Conservation (phyloP, 768 basidiomycete genomes). For the Trametes cinnabarina region DNA sequence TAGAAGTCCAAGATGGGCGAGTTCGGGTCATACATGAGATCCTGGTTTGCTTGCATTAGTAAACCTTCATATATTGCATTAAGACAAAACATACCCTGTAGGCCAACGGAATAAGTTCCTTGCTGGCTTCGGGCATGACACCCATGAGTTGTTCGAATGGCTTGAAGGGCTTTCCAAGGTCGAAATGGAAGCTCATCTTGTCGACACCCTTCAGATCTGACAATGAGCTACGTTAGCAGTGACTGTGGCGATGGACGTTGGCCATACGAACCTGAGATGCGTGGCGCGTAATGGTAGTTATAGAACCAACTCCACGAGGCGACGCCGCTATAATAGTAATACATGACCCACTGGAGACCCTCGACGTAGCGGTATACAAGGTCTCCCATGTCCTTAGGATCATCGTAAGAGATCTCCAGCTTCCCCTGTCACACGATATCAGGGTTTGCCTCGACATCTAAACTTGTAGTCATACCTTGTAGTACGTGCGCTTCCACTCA, state of each 20-base stretch:
- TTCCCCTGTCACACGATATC: constrained; percentile 60
- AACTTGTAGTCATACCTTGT: constrained; percentile 72
- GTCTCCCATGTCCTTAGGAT: constrained; percentile 63
- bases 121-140: constrained; percentile 88
- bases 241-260: neutral
- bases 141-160: constrained; percentile 99
- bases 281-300: constrained; percentile 95
- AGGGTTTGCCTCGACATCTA: too few species aligned
- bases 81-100: constrained; percentile 62
- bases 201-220: constrained; percentile 64
- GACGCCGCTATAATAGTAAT: constrained; percentile 97
- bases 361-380: constrained; percentile 84
- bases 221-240: constrained; percentile 22
- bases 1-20: constrained; percentile 96
- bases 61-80: neutral
- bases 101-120: constrained; percentile 81
- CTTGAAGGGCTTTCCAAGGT: constrained; percentile 83
- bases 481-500: constrained; percentile 90
- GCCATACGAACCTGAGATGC: constrained; percentile 76
- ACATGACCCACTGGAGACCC: constrained; percentile 98
- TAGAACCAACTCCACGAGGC: constrained; percentile 99
- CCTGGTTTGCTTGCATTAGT: constrained; percentile 43
- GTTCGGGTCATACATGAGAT: constrained; percentile 80
- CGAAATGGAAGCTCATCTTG: constrained; percentile 81
- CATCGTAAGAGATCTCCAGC: constrained; percentile 73